A percentile compares a stretch with the other conserved stretches of the same genome.
Evolutionary conservation across 768 basidiomycete species (phyloP).

Genomic region (Hirschioporus abietinus): DNA sequence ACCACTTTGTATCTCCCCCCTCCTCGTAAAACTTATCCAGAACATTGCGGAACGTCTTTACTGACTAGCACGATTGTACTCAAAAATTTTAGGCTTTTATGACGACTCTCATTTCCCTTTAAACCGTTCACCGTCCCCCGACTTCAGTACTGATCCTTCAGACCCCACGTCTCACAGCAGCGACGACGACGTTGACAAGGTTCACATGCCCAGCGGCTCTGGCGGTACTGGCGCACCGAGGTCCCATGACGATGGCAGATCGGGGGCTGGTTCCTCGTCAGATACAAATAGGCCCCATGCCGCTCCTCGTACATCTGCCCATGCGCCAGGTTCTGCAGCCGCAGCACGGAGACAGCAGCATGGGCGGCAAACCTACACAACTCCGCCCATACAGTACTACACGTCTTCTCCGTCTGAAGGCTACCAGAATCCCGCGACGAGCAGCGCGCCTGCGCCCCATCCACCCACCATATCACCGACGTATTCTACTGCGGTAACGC

Average conservation of each 20-base stretch:
- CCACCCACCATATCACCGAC: slow-evolving; percentile 16
- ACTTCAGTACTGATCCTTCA: neutral
- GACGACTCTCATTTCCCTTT: neutral
- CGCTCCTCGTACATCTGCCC: neutral
- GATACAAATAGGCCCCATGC: neutral
- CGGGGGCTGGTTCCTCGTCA: neutral
- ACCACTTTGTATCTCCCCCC: neutral
- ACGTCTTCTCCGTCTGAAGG: neutral
- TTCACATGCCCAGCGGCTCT: neutral
- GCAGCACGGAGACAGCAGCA: neutral
- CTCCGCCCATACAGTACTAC: neutral
- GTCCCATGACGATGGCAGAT: neutral
- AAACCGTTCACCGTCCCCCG: neutral
- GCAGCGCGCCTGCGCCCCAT: slow-evolving; percentile 19
- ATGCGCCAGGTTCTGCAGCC: neutral
- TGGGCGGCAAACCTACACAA: neutral
- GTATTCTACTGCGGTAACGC: slow-evolving; percentile 17
- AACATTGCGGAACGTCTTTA: neutral
- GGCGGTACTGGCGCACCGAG: neutral
- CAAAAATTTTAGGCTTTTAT: neutral
- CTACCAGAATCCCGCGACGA: slow-evolving; percentile 17
- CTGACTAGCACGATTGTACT: neutral
- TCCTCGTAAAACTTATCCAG: neutral
- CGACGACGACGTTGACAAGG: neutral
- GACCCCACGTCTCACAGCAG: neutral